A percentile compares a stretch with the other conserved stretches of the same genome.
Conservation (phyloP, 768 basidiomycete genomes). For the Amanita polypyramis region DNA sequence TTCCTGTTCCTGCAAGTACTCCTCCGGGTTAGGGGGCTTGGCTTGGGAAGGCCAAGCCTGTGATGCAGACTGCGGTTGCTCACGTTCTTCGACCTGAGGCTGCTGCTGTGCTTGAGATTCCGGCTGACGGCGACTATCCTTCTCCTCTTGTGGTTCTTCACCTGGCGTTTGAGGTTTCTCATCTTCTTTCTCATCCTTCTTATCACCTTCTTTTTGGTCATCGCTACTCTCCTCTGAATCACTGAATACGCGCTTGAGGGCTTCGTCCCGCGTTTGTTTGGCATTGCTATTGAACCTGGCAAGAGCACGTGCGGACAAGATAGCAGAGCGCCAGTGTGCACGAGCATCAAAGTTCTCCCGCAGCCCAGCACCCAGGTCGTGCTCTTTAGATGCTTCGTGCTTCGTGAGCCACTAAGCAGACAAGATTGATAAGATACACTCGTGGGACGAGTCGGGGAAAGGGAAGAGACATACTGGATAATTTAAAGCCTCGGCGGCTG, state of each 20-base stretch:
- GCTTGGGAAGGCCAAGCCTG: neutral
- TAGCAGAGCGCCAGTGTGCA: slow-evolving; percentile 65
- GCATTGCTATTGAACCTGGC: slow-evolving; percentile 19
- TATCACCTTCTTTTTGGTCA: neutral
- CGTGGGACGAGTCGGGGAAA: neutral
- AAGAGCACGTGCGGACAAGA: slow-evolving; percentile 37
- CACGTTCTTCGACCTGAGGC: neutral
- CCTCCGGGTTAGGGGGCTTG: neutral
- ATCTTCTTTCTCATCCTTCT: neutral
- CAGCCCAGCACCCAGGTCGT: slow-evolving; percentile 64
- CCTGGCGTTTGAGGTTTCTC: neutral
- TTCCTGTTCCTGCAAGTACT: neutral
- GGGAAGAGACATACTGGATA: slow-evolving; percentile 20
- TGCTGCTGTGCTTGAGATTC: neutral
- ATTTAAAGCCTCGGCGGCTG: slow-evolving; percentile 58
- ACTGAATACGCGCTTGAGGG: neutral
- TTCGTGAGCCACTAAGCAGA: slow-evolving; percentile 25
- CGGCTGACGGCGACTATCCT: neutral
- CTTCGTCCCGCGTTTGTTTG: neutral
- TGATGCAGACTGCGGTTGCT: neutral
- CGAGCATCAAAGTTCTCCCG: slow-evolving; percentile 77
- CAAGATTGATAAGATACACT: neutral
- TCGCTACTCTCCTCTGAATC: slow-evolving; percentile 4
- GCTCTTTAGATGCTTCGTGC: slow-evolving; percentile 52
- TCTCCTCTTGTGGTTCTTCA: neutral